Base-by-base conservation (phyloP, 2,329 filamentous ascomycete species). In the Aspergillus uvarum region DNA sequence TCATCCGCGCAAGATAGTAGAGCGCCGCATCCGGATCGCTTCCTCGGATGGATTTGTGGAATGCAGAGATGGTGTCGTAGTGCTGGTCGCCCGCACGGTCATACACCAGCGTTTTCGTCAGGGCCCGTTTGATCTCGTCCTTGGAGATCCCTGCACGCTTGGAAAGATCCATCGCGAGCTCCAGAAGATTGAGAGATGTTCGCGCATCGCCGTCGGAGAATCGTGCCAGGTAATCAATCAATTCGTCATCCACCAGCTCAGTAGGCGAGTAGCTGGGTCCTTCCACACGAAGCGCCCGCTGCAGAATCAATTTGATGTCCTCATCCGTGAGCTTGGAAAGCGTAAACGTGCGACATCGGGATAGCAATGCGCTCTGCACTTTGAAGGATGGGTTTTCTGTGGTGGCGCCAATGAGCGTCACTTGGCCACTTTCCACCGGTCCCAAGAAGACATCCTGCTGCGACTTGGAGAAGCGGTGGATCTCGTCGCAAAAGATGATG, bases 361-460 rank as follows among this genome's bases (percentile, higher is more conserved):
- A 96, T 2, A 98, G 82, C 57, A 99, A 81, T 2, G 95, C 94
- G 65, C 87, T 89, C 67, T 95, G 90, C 47, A 99, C 87, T 70
- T 96, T 94, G 81, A 98, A 98, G 4, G 89, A 94, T 0, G 95
- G 95, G 67, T 99, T 99, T 76, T 99, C 95, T 0, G 95, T 99
- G 3, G 95, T 99, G 6, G 95, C 95, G 11, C 93, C 95, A 62
- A 98, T 95, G 31, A 99, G 81, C 0, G 91, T 97, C 65, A 99
- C 89, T 29, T 90, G 90, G 5, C 95, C 95, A 1, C 88, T 88
- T 77, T 99, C 95, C 22, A 98, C 94, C 0, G 94, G 94, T 16
- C 89, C 91, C 1, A 99, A 81, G 68, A 98, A 98, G 1, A 97
- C 90, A 76, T 98, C 95, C 72, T 99, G 95, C 74, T 98, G 95